These are phyloP conservation scores for Phytophthora citricola DNA, from an alignment of 352 stramenopile species.

Conservation along the genomic window DNA sequence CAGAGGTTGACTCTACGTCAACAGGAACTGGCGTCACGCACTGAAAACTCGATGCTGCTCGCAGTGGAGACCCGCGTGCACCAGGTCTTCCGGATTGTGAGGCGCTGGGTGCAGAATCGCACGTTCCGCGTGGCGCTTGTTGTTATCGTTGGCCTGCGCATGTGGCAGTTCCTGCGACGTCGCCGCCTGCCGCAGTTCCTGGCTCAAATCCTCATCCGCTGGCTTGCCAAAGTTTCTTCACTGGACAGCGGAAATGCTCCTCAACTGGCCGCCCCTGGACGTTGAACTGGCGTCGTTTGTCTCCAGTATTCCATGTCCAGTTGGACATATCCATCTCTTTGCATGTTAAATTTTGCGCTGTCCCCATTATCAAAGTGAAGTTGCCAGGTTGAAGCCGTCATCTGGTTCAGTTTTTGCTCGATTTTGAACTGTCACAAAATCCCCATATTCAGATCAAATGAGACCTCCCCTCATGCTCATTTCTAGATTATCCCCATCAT, in stretches of 20 bases:
- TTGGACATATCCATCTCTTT: constrained; percentile 22
- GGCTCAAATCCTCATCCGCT: constrained; percentile 67
- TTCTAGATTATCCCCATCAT: constrained; percentile 25
- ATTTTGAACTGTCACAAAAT: constrained; percentile 17
- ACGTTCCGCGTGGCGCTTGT: constrained; percentile 61
- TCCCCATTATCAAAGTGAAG: constrained; percentile 1
- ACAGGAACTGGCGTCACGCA: constrained; percentile 41
- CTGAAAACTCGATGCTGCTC: constrained; percentile 58
- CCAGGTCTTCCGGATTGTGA: constrained; percentile 46
- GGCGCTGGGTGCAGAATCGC: constrained; percentile 54
- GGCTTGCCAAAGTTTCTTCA: constrained; percentile 60
- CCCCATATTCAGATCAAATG: constrained; percentile 27
- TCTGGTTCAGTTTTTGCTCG: constrained; percentile 12
- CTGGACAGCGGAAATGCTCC: constrained; percentile 35
- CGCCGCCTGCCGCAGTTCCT: constrained; percentile 64
- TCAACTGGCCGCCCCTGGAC: constrained; percentile 11
- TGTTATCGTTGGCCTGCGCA: constrained; percentile 49
- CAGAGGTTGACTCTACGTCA: constrained; percentile 49
- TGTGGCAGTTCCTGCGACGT: constrained; percentile 61
- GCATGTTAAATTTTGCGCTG: constrained; percentile 1
- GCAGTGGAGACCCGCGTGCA: constrained; percentile 45
- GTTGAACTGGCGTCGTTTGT: constrained; percentile 7
- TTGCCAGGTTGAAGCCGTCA: constrained; percentile 27
- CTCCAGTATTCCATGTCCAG: constrained; percentile 11
- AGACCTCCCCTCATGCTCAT: constrained; percentile 24